Percentiles rank a stretch among this genome's conserved stretches.
phyloP scores from a whole-genome alignment of 805 yeast species.

The Candida stauntonica region DNA sequence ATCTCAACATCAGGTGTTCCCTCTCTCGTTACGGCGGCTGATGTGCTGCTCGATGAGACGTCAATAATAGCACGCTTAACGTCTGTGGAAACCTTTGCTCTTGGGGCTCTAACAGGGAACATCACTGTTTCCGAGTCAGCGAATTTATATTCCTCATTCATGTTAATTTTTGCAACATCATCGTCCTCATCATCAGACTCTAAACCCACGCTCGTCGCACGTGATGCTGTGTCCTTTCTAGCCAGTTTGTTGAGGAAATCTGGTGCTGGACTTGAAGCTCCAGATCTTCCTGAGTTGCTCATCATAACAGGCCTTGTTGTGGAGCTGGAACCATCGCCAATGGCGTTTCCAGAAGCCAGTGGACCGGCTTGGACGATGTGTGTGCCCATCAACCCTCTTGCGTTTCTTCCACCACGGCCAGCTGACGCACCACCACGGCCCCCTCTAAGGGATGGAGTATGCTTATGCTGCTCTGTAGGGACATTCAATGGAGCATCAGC shows the following conservation, averaged over 20 bases:
- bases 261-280: slow-evolving; percentile 35
- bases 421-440: slow-evolving; percentile 21
- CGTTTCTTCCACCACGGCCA: slow-evolving; percentile 23
- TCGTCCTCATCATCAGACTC: slow-evolving; percentile 39
- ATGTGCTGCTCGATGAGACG: background rate
- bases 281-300: slow-evolving; percentile 18
- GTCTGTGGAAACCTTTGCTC: slow-evolving; percentile 46
- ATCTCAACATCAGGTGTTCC: slow-evolving; percentile 25
- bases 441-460: slow-evolving; percentile 8
- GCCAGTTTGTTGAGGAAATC: slow-evolving; percentile 36
- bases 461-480: slow-evolving; percentile 8
- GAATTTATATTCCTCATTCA: slow-evolving; percentile 55
- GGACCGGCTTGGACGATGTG: slow-evolving; percentile 73
- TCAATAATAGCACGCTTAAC: slow-evolving; percentile 9
- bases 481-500: slow-evolving; percentile 53
- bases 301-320: slow-evolving; percentile 7
- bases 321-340: slow-evolving; percentile 10
- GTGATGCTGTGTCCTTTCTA: slow-evolving; percentile 18
- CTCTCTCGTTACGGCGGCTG: slow-evolving; percentile 22
- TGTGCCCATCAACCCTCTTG: slow-evolving; percentile 38
- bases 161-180: slow-evolving; percentile 47
- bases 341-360: slow-evolving; percentile 48
- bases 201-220: slow-evolving; percentile 24
- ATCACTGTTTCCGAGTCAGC: slow-evolving; percentile 45
- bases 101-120: slow-evolving; percentile 68